phyloP scores from a whole-genome alignment of 2,329 filamentous ascomycete species.

The Acephala macrosclerotiorum region DNA sequence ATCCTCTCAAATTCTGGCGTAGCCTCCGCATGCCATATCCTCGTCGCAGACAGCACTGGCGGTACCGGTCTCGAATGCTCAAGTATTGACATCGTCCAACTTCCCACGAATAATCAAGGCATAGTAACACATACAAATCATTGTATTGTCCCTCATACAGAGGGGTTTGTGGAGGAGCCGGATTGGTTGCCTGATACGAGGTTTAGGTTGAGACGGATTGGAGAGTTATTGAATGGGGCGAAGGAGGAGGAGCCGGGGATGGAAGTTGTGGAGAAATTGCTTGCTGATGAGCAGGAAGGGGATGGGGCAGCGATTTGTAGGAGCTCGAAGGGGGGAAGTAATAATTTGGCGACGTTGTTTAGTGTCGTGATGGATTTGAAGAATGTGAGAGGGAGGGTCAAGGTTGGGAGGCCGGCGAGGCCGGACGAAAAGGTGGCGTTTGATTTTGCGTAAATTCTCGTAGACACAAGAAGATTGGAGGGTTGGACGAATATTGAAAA shows the following conservation, averaged over 20 bases:
- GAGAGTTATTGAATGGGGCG: constrained; percentile 41
- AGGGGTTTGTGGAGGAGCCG: constrained; percentile 31
- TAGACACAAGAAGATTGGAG: background rate
- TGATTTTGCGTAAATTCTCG: constrained; percentile 25
- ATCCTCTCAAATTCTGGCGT: constrained; percentile 55
- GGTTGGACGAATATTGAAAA: background rate
- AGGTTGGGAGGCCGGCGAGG: constrained; percentile 45
- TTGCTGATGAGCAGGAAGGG: constrained; percentile 29
- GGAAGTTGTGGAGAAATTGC: constrained; percentile 24
- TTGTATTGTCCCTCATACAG: constrained; percentile 35
- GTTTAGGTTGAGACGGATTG: constrained; percentile 43
- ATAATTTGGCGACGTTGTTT: constrained; percentile 46
- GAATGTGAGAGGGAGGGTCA: constrained; percentile 42
- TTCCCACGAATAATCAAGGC: constrained; percentile 35
- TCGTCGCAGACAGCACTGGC: constrained; percentile 56
- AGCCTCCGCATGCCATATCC: constrained; percentile 60
- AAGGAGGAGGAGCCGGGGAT: constrained; percentile 26
- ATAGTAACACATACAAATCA: constrained; percentile 45
- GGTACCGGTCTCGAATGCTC: constrained; percentile 58
- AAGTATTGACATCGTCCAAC: constrained; percentile 38
- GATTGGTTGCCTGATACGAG: constrained; percentile 39
- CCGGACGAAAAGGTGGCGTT: constrained; percentile 41
- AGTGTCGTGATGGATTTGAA: constrained; percentile 50
- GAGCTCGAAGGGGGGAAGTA: constrained; percentile 33
- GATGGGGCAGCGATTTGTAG: constrained; percentile 44